Evolutionary conservation across 805 yeast genomes (phyloP).

Genomic region (Jamesozyma jinghongensis): DNA sequence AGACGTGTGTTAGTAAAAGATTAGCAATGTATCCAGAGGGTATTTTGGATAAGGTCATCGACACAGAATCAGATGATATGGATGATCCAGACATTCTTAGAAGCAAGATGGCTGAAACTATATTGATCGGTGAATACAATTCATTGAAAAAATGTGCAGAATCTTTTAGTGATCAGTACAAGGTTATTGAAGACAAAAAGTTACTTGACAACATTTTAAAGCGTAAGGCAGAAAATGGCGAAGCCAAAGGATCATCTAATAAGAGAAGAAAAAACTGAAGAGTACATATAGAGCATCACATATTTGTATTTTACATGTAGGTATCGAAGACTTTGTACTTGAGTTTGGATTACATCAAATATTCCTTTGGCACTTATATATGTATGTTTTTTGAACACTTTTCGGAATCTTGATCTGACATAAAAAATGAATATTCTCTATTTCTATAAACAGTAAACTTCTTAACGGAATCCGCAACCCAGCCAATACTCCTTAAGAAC

Average conservation of each 20-base stretch:
- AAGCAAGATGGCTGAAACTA: conserved; percentile 43
- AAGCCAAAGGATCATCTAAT: neutral
- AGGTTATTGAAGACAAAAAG: conserved; percentile 49
- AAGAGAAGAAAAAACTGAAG: neutral
- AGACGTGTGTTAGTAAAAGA: conserved; percentile 22
- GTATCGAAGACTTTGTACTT: no score
- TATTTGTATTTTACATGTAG: no score
- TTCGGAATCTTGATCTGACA: no score
- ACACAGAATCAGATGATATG: conserved; percentile 10
- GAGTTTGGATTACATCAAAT: no score
- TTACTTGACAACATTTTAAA: conserved; percentile 50
- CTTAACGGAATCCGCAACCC: no score
- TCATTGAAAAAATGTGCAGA: conserved; percentile 37
- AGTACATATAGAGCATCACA: no score
- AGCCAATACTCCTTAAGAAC: no score
- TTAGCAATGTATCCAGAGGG: conserved; percentile 32
- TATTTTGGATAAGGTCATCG: conserved; percentile 1
- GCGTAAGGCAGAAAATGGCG: conserved; percentile 27
- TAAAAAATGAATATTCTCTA: no score
- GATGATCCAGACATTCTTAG: conserved; percentile 7
- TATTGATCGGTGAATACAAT: conserved; percentile 46
- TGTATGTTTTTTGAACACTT: no score
- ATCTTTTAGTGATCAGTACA: conserved; percentile 26
- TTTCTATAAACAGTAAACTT: no score
- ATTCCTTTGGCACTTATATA: no score